phyloP scores from a whole-genome alignment of 352 stramenopile species.

The Chrysophaeum taylorii region DNA sequence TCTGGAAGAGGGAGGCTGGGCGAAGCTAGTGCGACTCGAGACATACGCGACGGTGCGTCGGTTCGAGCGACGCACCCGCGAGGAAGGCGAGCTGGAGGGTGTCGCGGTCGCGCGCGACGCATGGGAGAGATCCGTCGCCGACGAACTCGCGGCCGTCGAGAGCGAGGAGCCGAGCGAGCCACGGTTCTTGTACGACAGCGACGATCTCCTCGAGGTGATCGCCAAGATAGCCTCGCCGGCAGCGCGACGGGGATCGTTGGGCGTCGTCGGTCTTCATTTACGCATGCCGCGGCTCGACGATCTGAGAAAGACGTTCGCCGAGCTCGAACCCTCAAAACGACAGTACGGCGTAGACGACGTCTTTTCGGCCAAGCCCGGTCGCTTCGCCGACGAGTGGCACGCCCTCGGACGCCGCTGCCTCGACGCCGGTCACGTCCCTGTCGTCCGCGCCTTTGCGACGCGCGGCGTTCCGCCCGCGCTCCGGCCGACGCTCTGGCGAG shows the following conservation, averaged over 20 bases:
- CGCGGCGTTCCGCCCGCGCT: slow-evolving; percentile 18
- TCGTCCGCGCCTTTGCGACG: slow-evolving; percentile 6
- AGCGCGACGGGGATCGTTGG: background rate
- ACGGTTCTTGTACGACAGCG: slow-evolving; percentile 20
- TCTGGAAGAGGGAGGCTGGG: background rate
- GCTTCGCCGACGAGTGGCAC: slow-evolving; percentile 18
- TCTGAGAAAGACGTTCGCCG: slow-evolving; percentile 13
- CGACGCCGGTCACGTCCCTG: slow-evolving; percentile 14
- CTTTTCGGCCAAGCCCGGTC: background rate
- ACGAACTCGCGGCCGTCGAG: slow-evolving; percentile 12
- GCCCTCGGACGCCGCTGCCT: slow-evolving; percentile 7
- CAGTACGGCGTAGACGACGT: slow-evolving; percentile 21
- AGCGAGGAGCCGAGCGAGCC: background rate
- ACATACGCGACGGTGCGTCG: background rate
- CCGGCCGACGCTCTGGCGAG: slow-evolving; percentile 3
- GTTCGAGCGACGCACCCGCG: background rate
- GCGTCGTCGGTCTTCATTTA: slow-evolving; percentile 16
- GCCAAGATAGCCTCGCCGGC: slow-evolving; percentile 8
- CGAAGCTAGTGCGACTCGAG: background rate
- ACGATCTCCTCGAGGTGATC: slow-evolving; percentile 22
- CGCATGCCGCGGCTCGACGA: background rate
- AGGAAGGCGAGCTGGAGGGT: background rate
- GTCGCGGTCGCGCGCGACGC: background rate
- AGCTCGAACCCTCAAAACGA: slow-evolving; percentile 17
- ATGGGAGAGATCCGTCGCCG: slow-evolving; percentile 16